Evolutionary conservation across 108 stramenopile species (phyloP), one percentile per base, ranked within the genome.

Genomic region (Cylindrotheca closterium): DNA sequence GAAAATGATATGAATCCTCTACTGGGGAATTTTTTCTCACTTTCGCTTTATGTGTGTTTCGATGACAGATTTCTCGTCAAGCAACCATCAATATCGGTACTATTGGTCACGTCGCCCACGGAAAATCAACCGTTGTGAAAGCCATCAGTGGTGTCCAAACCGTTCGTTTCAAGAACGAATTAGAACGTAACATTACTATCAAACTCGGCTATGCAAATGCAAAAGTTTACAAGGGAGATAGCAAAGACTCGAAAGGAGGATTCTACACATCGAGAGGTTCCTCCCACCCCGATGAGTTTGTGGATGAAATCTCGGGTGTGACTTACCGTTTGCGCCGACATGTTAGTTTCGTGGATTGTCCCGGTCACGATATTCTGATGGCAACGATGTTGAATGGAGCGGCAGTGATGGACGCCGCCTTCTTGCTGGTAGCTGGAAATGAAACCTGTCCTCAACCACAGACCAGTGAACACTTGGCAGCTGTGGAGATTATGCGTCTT

Each of bases 371-470:
- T 64, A 99, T 99, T 86, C 93, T 99, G 74, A 99, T 99, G 99
- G 99, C 99, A 30, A 99, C 99, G 84, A 99, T 99, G 99, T 82
- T 99, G 56, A 99, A 99, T 90, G 99, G 99, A 57, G 99, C 99
- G 26, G 99, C 99, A 52, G 99, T 99, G 71, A 99, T 99, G 99
- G 99, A 99, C 79, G 99, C 98, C 25, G 99, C 99, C 26, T 81
- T 99, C 34, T 83, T 99, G 28, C 75, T 99, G 23, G 96, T 99
- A n/a, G 99, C 99, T 12, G 99, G 98, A 26, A 99, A 99, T 67
- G 94, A 96, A 81, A 88, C 97, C 23, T 99, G 99, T 79, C 99
- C 99, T 30, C 98, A 99, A 71, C 99, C 99, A 25, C 99, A 99
- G 79, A 99, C 99, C 1, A 92, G 91, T 25, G 99, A 99, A 79